Evolutionary conservation across 768 basidiomycete species (phyloP).

Genomic region (Mycena galopus): DNA sequence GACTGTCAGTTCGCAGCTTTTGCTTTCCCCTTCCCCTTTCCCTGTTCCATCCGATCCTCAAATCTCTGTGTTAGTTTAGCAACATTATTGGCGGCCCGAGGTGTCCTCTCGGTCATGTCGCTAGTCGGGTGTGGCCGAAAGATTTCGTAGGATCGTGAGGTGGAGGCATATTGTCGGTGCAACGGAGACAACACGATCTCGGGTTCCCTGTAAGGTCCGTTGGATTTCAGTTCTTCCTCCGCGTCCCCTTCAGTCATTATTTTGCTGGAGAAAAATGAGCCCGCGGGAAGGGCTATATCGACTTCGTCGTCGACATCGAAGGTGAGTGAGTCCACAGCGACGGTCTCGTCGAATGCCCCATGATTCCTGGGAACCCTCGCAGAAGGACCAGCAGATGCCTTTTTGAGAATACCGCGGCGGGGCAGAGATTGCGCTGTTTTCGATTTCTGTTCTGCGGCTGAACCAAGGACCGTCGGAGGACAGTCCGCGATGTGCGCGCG

Average conservation of each 20-base stretch:
- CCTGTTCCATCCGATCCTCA: background rate
- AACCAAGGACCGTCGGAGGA: constrained; percentile 5
- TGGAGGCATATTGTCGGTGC: background rate
- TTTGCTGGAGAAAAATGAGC: constrained; percentile 3
- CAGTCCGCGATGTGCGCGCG: constrained; percentile 7
- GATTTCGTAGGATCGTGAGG: constrained; percentile 9
- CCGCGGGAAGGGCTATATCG: background rate
- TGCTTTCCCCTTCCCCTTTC: constrained; percentile 3
- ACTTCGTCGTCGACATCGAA: background rate
- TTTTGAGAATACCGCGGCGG: constrained; percentile 25
- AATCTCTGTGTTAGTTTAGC: constrained; percentile 7
- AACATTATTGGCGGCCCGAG: constrained; percentile 2
- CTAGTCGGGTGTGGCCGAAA: background rate
- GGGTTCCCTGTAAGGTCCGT: background rate
- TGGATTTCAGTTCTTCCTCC: background rate
- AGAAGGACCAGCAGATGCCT: background rate
- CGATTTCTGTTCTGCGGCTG: background rate
- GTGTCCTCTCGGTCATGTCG: background rate
- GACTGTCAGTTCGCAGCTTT: background rate
- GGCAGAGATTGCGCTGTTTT: background rate
- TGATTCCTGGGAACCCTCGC: background rate
- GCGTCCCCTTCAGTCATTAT: background rate
- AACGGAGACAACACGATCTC: constrained; percentile 1
- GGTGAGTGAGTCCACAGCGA: background rate
- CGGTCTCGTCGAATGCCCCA: background rate